Base-by-base conservation (phyloP, 257 asterid species). In the Solanum rostratum region DNA sequence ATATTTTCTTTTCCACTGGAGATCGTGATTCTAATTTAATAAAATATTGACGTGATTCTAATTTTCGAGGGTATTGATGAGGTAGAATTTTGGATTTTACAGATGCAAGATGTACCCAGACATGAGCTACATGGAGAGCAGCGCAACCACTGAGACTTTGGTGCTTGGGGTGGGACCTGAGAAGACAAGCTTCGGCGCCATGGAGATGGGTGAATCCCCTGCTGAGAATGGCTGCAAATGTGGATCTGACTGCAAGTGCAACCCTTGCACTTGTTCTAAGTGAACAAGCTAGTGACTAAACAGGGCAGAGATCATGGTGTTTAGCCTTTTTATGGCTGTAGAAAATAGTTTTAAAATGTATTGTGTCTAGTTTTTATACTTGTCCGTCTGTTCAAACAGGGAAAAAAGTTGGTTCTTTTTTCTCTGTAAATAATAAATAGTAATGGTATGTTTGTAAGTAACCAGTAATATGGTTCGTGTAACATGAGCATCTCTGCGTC, bases 211-310 rank as follows among this genome's bases (percentile, higher is more conserved):
- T 10, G 91, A 71, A 37, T 87, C 86, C 12, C 86, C 85, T 6
- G 89, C 91, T 3, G 98, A 93, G 89, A 91, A 92, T 27, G 98
- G 98, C 10, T 96, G 99, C 98, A 92, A 94, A 91, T 96, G 99
- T 63, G 98, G 97, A 29, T 41, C 87, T 20, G 88, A 90, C 94
- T 96, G 99, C 97, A 91, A 79, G 74, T 96, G 99, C 91, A 24
- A 92, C 55, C 97, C 98, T 3, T 96, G 99, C 94, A 94, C 1
- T 43, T 96, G 99, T 49, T 14, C 24, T 93, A 92, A 94, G 73
- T 93, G 95, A 94, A 84, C n/a, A 4, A 73, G 16, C 49, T 60
- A 10, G 27, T 22, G 37, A 2, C 3, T 22, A 33, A 37, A 53
- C 20, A n/a, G 82, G 84, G 92, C 92, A 86, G 94, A 86, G 94